Evolutionary conservation across 2,329 filamentous ascomycete genomes (phyloP), one percentile per base, ranked within the genome.

Genomic region (Pseudopithomyces maydicus): DNA sequence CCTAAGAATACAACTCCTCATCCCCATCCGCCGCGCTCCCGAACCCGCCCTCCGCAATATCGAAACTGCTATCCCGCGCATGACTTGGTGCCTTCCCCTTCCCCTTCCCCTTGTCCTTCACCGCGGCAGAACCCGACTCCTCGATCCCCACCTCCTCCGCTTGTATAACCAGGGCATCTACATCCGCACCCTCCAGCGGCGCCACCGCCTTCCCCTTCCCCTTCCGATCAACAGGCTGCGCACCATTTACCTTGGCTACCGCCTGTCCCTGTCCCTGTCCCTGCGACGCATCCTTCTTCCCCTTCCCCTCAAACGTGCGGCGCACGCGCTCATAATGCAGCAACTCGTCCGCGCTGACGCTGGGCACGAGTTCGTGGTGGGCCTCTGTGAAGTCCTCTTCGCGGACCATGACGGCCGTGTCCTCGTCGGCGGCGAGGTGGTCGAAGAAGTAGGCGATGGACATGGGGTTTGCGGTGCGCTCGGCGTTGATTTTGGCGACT

Each of bases 381-480:
- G 95, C 95, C 23, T 85, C 85, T 20, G 89, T 74, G 71, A 99
- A 99, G 75, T 99, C 95, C 47, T 90, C 85, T 75, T 97, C 94
- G 1, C 87, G 90, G 26, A 99, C 95, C 78, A 91, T 88, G 62
- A 99, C 94, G 23, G 89, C 85, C 1, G 94, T 86, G 71, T 99
- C 95, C 45, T 91, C 90, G 11, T 88, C 83, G 0, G 86, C 91
- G 14, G 94, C 92, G 64, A 91, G 82, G 77, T 98, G 94, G 72
- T 99, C 95, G 74, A 99, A 99, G 79, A 93, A 99, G 77, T 95
- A 93, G 0, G 93, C 94, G 1, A 94, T 96, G 1, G 90, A 90
- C 61, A 97, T 85, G 5, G 83, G 80, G 68, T 60, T 65, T 2
- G 56, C 38, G 26, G 26, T 29, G 23, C 73, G 69, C 2, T 74